Base-by-base conservation (phyloP, 2,329 filamentous ascomycete genomes). In the Rhynchosporium graminicola region DNA sequence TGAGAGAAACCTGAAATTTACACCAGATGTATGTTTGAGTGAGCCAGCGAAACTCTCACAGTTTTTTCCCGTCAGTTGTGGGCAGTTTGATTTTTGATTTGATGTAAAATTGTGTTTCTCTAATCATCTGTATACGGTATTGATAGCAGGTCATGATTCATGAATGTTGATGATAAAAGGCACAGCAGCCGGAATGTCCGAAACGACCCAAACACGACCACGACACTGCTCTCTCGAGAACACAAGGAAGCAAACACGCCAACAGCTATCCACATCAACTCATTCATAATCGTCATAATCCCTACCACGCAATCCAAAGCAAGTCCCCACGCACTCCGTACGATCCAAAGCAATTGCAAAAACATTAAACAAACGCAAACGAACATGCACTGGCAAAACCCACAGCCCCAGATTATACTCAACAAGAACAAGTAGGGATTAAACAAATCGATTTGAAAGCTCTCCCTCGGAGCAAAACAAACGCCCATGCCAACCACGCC, bases 191-290 rank as follows among this genome's bases (percentile, higher is more conserved):
- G 40, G 40, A 47, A 45, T 54, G 40, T 33, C 58, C 28, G 20
- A 20, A 20, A 20, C 20, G 20, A 20, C 20, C 62, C 59, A 48
- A 48, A 62, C 29, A n/a, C 20, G 42, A 52, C 33, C 45, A 26
- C 6, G 56, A 46, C 50, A 50, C 50, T 42, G 56, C 31, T 12
- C 50, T 31, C 38, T 26, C 33, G 40, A 51, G 33, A 55, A 59
- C 57, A 38, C 51, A 42, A 59, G 28, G 26, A 59, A 65, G 31
- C 48, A 58, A 59, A 36, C 61, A 54, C 40, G 60, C 51, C 36
- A 42, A 54, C 36, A 54, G 33, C 63, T 64, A 62, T 64, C 59
- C 62, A 59, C 51, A 57, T 64, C 55, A 64, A 57, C 42, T 62
- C 45, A 55, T 63, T 62, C 50, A 55, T 63, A 33, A 48, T 60